Conservation (phyloP, 495 filamentous ascomycete species). For the Hypoxylon cercidicola region DNA sequence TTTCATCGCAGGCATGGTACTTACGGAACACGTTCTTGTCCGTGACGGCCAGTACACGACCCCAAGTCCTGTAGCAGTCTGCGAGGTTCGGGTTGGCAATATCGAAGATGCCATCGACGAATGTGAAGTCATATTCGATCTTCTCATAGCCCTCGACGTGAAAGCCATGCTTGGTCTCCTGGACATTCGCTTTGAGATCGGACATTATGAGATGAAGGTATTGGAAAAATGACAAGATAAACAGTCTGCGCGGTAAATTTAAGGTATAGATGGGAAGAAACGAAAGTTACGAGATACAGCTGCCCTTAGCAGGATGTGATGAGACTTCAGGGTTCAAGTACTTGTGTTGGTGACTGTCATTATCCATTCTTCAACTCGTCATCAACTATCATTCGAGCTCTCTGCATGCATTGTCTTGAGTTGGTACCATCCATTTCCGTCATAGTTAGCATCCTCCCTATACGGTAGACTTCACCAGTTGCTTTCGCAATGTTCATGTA, state of each 20-base stretch:
- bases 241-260: not conserved
- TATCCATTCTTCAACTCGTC: constrained; percentile 11
- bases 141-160: constrained; percentile 73
- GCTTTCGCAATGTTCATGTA: constrained; percentile 20
- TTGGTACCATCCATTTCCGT: constrained; percentile 20
- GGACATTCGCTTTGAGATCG: constrained; percentile 67
- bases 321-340: constrained; percentile 17
- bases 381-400: constrained; percentile 4
- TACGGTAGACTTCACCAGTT: not conserved
- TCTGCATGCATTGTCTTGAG: constrained; percentile 17
- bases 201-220: constrained; percentile 61
- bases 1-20: not conserved
- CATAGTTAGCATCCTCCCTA: constrained; percentile 3
- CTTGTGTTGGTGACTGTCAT: constrained; percentile 7
- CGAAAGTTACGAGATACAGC: constrained; percentile 6
- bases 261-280: not conserved
- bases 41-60: constrained; percentile 67
- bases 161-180: constrained; percentile 65
- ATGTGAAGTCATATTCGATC: constrained; percentile 74
- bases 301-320: not conserved
- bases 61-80: constrained; percentile 66
- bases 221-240: not conserved
- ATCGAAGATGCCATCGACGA: constrained; percentile 71
- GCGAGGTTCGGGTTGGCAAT: constrained; percentile 62
- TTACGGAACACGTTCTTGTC: constrained; percentile 66